A percentile compares a stretch with the other conserved stretches of the same genome.
Conservation (phyloP, 495 filamentous ascomycete species). For the Penicillium macrosclerotiorum region DNA sequence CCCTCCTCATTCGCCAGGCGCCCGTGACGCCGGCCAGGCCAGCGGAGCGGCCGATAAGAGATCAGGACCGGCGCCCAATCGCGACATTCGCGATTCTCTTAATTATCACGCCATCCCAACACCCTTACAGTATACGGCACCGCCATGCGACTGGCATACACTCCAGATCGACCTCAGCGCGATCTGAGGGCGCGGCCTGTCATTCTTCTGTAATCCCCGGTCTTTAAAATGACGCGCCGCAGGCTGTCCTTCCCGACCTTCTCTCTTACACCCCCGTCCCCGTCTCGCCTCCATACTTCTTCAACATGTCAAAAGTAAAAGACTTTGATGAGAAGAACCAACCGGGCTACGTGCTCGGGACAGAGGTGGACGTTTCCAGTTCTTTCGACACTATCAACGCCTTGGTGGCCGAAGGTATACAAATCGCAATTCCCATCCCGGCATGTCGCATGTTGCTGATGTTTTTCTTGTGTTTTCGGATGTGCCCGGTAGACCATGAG, state of each 20-base stretch:
- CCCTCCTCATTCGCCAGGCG: neutral
- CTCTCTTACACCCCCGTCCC: neutral
- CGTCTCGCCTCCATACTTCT: neutral
- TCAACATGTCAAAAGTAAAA: conserved; percentile 1
- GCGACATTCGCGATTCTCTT: conserved; percentile 6
- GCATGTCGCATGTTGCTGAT: conserved; percentile 2
- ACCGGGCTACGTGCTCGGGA: conserved; percentile 5
- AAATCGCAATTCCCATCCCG: too few species aligned
- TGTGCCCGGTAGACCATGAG: conserved; percentile 31
- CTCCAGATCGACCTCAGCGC: too few species aligned
- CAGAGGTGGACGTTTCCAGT: conserved; percentile 11
- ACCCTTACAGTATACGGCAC: neutral
- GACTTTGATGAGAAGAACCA: conserved; percentile 15
- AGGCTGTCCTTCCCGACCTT: too few species aligned
- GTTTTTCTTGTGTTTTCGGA: neutral
- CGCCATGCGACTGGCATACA: too few species aligned
- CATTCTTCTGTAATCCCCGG: too few species aligned
- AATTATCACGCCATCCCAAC: conserved; percentile 6
- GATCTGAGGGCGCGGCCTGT: too few species aligned
- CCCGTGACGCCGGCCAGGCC: neutral
- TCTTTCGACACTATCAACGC: conserved; percentile 24
- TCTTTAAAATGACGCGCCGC: too few species aligned
- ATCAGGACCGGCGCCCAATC: neutral
- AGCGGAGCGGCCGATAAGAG: conserved; percentile 4
- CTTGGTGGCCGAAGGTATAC: conserved; percentile 25